These are phyloP conservation scores for Sporormia fimetaria DNA, from an alignment of 495 filamentous ascomycete genomes.

Conservation along the genomic window DNA sequence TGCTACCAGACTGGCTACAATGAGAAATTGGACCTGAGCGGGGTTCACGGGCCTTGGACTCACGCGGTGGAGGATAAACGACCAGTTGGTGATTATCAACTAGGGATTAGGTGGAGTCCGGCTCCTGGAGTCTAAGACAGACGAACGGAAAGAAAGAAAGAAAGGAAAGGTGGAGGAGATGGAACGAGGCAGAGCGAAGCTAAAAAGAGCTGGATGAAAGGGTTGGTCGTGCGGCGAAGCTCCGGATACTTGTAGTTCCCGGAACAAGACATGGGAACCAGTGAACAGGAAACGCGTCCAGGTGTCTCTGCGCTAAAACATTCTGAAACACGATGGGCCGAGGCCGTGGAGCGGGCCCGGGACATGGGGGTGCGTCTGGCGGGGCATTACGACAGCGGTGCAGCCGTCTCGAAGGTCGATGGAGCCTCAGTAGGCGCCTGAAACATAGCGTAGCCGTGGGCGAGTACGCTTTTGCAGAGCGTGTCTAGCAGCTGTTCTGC, in stretches of 20 bases:
- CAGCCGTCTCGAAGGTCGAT: background rate
- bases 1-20: slow-evolving; percentile 23
- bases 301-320: slow-evolving; percentile 19
- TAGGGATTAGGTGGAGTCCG: slow-evolving; percentile 24
- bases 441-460: slow-evolving; percentile 16
- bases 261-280: slow-evolving; percentile 17
- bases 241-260: slow-evolving; percentile 21
- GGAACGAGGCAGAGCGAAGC: slow-evolving; percentile 17
- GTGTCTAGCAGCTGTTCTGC: background rate
- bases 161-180: slow-evolving; percentile 14
- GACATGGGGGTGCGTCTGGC: slow-evolving; percentile 7
- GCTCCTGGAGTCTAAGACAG: slow-evolving; percentile 22
- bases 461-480: slow-evolving; percentile 14
- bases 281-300: slow-evolving; percentile 14
- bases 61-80: slow-evolving; percentile 10
- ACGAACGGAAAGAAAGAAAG: slow-evolving; percentile 18
- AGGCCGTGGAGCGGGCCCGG: slow-evolving; percentile 6
- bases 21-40: slow-evolving; percentile 5
- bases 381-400: slow-evolving; percentile 17
- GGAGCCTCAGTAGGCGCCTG: slow-evolving; percentile 12
- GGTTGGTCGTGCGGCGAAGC: slow-evolving; percentile 23
- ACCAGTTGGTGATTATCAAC: slow-evolving; percentile 22
- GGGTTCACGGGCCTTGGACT: slow-evolving; percentile 18
- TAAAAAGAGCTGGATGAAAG: slow-evolving; percentile 7
- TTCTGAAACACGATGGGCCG: slow-evolving; percentile 21